Conservation (phyloP, 2,329 filamentous ascomycete genomes). For the Monilinia polystroma region DNA sequence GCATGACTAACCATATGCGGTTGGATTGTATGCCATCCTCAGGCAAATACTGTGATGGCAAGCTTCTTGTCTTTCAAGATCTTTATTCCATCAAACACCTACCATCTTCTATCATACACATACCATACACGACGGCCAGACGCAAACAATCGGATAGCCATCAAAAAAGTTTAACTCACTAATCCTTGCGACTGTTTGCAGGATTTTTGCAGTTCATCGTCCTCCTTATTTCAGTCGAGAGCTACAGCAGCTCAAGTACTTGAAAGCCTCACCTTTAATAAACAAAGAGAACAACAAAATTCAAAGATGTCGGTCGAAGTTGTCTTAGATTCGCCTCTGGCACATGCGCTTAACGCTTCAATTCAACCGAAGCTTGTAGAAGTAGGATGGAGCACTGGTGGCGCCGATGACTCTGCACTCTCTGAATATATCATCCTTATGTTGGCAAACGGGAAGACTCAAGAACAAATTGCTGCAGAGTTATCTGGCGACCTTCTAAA, state of each 20-base stretch:
- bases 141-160: not conserved
- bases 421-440: slow-evolving; percentile 97
- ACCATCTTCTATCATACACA: not conserved
- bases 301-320: slow-evolving; percentile 74
- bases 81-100: slow-evolving; percentile 18
- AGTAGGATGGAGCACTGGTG: slow-evolving; percentile 84
- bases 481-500: slow-evolving; percentile 84
- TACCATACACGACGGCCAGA: not conserved
- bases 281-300: slow-evolving; percentile 24
- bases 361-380: slow-evolving; percentile 92
- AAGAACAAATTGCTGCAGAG: slow-evolving; percentile 84
- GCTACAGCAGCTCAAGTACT: slow-evolving; percentile 16
- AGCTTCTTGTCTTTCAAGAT: slow-evolving; percentile 18
- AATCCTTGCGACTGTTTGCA: not conserved
- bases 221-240: slow-evolving; percentile 12
- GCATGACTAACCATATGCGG: slow-evolving; percentile 6
- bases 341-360: slow-evolving; percentile 74
- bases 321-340: slow-evolving; percentile 75
- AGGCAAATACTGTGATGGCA: slow-evolving; percentile 15
- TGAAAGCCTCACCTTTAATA: slow-evolving; percentile 20
- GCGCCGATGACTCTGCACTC: slow-evolving; percentile 73
- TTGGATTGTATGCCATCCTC: slow-evolving; percentile 8
- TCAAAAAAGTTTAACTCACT: not conserved
- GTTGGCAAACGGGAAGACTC: slow-evolving; percentile 92
- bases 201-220: not conserved